Percentiles rank a stretch among this genome's conserved stretches.
These are phyloP conservation scores for Tylopilus balloui DNA, from an alignment of 768 basidiomycete genomes.

Conservation along the genomic window DNA sequence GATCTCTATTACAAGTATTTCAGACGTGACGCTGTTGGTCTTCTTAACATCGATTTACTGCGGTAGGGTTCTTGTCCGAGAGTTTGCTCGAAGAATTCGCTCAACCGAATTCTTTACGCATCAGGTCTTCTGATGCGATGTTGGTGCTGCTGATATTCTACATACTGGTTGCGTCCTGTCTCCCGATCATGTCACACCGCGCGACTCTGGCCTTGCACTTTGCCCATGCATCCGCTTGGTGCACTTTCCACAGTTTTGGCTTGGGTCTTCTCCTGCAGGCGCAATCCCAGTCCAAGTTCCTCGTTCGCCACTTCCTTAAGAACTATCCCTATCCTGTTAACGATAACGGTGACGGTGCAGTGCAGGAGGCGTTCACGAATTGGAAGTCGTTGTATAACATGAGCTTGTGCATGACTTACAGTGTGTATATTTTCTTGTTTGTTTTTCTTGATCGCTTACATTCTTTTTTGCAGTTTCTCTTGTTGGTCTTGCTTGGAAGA, in stretches of 20 bases:
- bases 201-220: constrained; percentile 65
- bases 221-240: constrained; percentile 80
- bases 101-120: constrained; percentile 20
- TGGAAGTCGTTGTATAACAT: constrained; percentile 94
- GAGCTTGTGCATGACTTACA: constrained; percentile 92
- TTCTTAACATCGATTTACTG: constrained; percentile 80
- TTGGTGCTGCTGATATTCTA: constrained; percentile 74
- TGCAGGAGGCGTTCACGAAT: constrained; percentile 91
- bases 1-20: constrained; percentile 91
- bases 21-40: constrained; percentile 75
- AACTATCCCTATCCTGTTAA: constrained; percentile 83
- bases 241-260: constrained; percentile 81
- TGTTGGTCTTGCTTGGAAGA: constrained; percentile 82
- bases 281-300: constrained; percentile 81
- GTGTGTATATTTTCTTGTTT: constrained; percentile 38
- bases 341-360: constrained; percentile 68
- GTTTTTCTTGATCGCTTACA: not conserved
- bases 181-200: constrained; percentile 53
- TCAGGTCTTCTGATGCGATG: constrained; percentile 81
- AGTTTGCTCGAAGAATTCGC: constrained; percentile 3
- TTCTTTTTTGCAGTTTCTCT: constrained; percentile 61
- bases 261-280: constrained; percentile 79
- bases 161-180: constrained; percentile 49
- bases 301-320: constrained; percentile 92
- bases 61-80: constrained; percentile 47